Base-by-base conservation (phyloP, 345 rosid genomes). In the Populus euphratica region DNA sequence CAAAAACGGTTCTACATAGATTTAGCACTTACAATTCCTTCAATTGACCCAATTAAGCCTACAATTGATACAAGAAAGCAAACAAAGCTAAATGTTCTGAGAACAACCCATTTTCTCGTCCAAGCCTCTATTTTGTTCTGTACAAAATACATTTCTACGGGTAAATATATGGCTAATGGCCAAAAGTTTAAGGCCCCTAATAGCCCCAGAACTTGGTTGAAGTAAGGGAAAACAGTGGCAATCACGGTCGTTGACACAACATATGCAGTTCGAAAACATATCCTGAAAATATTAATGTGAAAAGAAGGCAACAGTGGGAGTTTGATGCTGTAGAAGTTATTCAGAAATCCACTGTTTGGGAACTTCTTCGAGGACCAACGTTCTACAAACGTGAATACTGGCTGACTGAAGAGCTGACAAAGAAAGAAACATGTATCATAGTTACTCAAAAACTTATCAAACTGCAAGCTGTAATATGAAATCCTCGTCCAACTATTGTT, bases 321-420 rank as follows among this genome's bases (percentile, higher is more conserved):
- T 68, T 38, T 68, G 49, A 68, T 2, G 31, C 5, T 21, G 71
- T 68, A 39, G 20, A 68, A 68, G 5, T 68, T n/a, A 27, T 21
- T 68, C 50, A 68, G 14, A 35, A 68, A 68, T 3, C 50, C 16
- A 4, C 23, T 68, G 25, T 14, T 12, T 39, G 71, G 71, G 6
- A 36, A 68, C 16, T 68, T 68, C 71, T 9, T n/a, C 1, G 6
- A 16, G 23, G 38, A 35, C 71, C 71, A 68, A 2, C 47, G 11
- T 38, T 68, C 71, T n/a, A 38, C 31, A 18, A 68, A 68, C 6
- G 23, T 49, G 23, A 68, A 68, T 14, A 8, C 27, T 38, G 72
- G 72, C 52, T 69, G 72, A n/a, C 52, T 69, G 29, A 1, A 69
- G 49, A 69, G n/a, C 72, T 69, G 72, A 4, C 50, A 39, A n/a